These are phyloP conservation scores for Zygosaccharomyces sapae DNA, from an alignment of 1,139 yeast genomes.

Conservation along the genomic window DNA sequence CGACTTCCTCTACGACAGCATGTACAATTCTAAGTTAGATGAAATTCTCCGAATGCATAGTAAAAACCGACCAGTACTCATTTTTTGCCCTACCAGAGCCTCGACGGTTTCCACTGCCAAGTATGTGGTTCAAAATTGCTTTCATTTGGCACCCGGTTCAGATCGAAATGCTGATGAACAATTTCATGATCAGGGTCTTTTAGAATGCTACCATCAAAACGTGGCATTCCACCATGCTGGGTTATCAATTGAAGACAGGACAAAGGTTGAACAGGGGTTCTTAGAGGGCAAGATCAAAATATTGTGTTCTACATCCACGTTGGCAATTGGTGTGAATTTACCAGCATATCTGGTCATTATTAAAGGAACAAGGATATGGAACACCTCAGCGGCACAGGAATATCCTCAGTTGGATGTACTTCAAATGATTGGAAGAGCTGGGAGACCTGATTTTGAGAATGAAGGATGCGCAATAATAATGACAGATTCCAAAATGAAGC, in stretches of 20 bases:
- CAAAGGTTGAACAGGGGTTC: conserved; percentile 44
- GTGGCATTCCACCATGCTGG: conserved; percentile 62
- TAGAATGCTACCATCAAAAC: conserved; percentile 35
- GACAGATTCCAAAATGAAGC: conserved; percentile 42
- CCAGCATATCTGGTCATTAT: conserved; percentile 93
- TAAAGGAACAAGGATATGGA: conserved; percentile 68
- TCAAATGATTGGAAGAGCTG: conserved; percentile 57
- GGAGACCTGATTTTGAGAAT: conserved; percentile 53
- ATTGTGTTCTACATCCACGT: conserved; percentile 55
- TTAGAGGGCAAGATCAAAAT: conserved; percentile 42
- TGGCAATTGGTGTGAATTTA: conserved; percentile 92
- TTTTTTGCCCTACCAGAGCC: conserved; percentile 53
- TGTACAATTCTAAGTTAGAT: conserved; percentile 40
- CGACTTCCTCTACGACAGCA: conserved; percentile 44
- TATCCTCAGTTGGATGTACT: conserved; percentile 47
- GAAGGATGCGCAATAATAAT: conserved; percentile 51
- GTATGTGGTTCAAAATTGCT: conserved; percentile 32
- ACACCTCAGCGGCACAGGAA: conserved; percentile 33
- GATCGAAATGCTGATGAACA: background rate
- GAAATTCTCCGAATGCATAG: conserved; percentile 41
- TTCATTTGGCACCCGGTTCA: background rate
- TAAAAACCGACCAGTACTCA: conserved; percentile 42
- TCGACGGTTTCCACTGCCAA: conserved; percentile 48
- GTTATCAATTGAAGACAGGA: conserved; percentile 44
- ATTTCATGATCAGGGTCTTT: conserved; percentile 14